Percentiles rank a stretch among this genome's conserved stretches.
Conservation (phyloP, 371 early-diverging fungal genomes). For the Saksenaea oblongispora region DNA sequence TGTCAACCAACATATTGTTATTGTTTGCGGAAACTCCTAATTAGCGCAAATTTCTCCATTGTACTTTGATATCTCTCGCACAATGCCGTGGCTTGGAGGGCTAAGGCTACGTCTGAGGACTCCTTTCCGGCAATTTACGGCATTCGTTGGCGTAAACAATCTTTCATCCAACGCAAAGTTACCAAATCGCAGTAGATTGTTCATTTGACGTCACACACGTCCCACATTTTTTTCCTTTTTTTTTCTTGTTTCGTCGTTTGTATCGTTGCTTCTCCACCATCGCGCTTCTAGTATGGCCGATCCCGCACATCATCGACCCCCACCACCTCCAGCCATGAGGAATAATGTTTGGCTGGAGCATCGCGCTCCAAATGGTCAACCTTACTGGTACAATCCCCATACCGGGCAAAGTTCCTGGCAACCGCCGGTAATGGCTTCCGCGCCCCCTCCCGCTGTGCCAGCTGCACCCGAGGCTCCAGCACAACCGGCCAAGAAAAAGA, state of each 20-base stretch:
- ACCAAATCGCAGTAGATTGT: too few species aligned
- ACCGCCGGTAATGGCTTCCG: constrained; percentile 30
- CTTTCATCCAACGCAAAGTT: too few species aligned
- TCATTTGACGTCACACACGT: too few species aligned
- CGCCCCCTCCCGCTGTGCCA: background rate
- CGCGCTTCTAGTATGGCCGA: background rate
- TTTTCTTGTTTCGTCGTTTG: background rate
- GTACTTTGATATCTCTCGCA: too few species aligned
- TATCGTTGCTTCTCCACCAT: background rate
- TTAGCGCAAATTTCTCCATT: too few species aligned
- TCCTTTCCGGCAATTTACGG: too few species aligned
- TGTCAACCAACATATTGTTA: too few species aligned
- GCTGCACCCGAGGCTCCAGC: background rate
- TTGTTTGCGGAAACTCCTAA: too few species aligned
- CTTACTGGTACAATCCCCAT: constrained; percentile 60
- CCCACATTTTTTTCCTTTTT: background rate
- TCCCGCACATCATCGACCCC: background rate
- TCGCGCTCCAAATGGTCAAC: constrained; percentile 54
- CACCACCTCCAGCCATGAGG: background rate
- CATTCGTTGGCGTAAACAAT: too few species aligned
- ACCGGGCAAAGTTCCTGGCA: constrained; percentile 61
- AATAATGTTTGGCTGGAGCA: constrained; percentile 61
- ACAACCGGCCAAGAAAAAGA: constrained; percentile 5
- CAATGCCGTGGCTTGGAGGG: too few species aligned
- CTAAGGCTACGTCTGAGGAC: too few species aligned